Evolutionary conservation across 2,329 filamentous ascomycete species (phyloP).

Genomic region (Colletotrichum lupini): DNA sequence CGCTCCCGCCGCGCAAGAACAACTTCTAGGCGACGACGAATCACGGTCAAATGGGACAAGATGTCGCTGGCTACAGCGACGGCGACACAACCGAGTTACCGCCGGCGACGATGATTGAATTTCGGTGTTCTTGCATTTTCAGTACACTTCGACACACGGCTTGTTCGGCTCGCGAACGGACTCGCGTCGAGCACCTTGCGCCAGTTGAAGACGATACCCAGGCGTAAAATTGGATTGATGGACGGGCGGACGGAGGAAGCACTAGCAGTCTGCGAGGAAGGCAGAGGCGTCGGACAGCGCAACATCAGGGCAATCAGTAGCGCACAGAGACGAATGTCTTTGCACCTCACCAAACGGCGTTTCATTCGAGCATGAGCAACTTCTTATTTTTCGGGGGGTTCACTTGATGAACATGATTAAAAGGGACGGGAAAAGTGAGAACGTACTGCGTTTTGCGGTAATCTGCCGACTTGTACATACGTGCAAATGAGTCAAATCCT

Average conservation of each 20-base stretch:
- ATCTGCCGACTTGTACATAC: slow-evolving; percentile 12
- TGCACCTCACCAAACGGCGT: slow-evolving; percentile 26
- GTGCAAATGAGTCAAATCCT: slow-evolving; percentile 7
- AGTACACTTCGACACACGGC: slow-evolving; percentile 11
- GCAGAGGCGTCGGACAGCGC: slow-evolving; percentile 13
- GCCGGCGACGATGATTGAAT: neutral
- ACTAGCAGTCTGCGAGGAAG: slow-evolving; percentile 11
- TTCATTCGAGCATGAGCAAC: slow-evolving; percentile 17
- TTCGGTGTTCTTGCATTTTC: slow-evolving; percentile 15
- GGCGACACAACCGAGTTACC: neutral
- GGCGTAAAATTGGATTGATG: slow-evolving; percentile 2
- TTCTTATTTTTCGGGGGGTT: slow-evolving; percentile 1
- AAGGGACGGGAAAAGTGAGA: neutral
- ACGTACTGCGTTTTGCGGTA: slow-evolving; percentile 3
- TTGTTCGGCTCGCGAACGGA: slow-evolving; percentile 18
- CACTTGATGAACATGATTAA: neutral
- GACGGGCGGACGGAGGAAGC: neutral
- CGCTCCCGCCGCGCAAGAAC: slow-evolving; percentile 19
- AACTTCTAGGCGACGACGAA: slow-evolving; percentile 2
- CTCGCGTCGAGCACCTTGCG: neutral
- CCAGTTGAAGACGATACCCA: slow-evolving; percentile 31
- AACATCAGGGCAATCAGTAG: neutral
- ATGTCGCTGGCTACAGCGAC: neutral
- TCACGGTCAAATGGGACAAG: neutral
- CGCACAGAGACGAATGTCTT: slow-evolving; percentile 22